These are phyloP conservation scores for Babjeviella inositovora DNA, from an alignment of 805 yeast species.

Conservation along the genomic window DNA sequence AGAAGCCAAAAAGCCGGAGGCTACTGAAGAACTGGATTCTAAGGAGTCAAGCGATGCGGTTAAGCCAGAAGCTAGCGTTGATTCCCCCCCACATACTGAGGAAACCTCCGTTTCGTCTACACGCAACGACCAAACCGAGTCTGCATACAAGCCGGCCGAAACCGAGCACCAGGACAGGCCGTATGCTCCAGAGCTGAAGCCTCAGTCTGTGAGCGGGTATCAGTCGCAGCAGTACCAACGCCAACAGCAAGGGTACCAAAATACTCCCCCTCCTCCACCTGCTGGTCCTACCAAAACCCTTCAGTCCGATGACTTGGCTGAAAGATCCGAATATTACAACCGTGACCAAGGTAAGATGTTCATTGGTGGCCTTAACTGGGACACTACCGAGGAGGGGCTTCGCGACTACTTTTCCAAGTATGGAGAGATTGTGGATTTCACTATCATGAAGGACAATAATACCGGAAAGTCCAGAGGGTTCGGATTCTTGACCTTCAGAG, in stretches of 20 bases:
- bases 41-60: slow-evolving; percentile 1
- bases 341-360: slow-evolving; percentile 86
- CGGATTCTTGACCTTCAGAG: slow-evolving; percentile 80
- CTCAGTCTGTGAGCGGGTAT: slow-evolving; percentile 3
- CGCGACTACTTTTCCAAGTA: slow-evolving; percentile 70
- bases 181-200: slow-evolving; percentile 4
- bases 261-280: slow-evolving; percentile 3
- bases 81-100: too few species aligned
- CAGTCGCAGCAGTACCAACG: not conserved
- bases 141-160: too few species aligned
- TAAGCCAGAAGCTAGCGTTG: too few species aligned
- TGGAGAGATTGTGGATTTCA: slow-evolving; percentile 78
- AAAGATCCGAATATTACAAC: slow-evolving; percentile 9
- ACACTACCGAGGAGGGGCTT: slow-evolving; percentile 81
- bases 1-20: slow-evolving; percentile 4
- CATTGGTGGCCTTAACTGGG: slow-evolving; percentile 96
- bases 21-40: slow-evolving; percentile 4
- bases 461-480: slow-evolving; percentile 92
- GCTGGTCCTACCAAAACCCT: slow-evolving; percentile 7
- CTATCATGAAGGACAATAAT: slow-evolving; percentile 80
- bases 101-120: too few species aligned
- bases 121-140: too few species aligned
- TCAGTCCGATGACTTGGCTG: not conserved
- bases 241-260: not conserved
- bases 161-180: too few species aligned